Conservation (phyloP, 495 filamentous ascomycete genomes). For the Tuber microsphaerosporum region DNA sequence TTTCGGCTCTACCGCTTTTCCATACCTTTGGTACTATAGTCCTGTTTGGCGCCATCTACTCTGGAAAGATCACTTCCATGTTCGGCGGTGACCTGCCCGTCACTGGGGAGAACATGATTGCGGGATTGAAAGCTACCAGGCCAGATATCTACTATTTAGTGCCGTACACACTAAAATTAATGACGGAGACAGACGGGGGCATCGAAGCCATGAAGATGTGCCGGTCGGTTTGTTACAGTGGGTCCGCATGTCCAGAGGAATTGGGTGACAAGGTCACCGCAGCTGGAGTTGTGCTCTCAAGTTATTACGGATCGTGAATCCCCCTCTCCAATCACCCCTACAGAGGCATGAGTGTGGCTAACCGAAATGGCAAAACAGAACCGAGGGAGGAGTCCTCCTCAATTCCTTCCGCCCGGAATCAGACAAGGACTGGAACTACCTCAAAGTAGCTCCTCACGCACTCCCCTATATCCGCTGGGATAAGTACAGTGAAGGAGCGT, state of each 20-base stretch:
- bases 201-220: constrained; percentile 47
- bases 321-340: neutral
- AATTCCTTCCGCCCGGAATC: constrained; percentile 47
- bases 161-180: constrained; percentile 53
- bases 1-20: constrained; percentile 54
- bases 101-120: constrained; percentile 48
- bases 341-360: constrained; percentile 6
- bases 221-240: constrained; percentile 49
- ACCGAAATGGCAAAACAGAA: constrained; percentile 40
- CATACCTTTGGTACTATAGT: constrained; percentile 50
- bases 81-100: constrained; percentile 51
- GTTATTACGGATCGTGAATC: constrained; percentile 51
- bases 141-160: constrained; percentile 53
- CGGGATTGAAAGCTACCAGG: constrained; percentile 47
- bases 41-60: constrained; percentile 50
- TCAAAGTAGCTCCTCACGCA: constrained; percentile 48
- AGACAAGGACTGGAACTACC: constrained; percentile 53
- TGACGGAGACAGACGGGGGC: constrained; percentile 49
- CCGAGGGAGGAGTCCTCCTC: constrained; percentile 52
- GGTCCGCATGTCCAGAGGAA: constrained; percentile 53
- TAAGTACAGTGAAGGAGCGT: constrained; percentile 46
- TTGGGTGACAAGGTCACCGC: constrained; percentile 51
- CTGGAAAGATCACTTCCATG: constrained; percentile 49
- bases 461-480: constrained; percentile 50
- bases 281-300: constrained; percentile 48